Base-by-base conservation (phyloP, 768 basidiomycete species). In the Pleurotus djamor region DNA sequence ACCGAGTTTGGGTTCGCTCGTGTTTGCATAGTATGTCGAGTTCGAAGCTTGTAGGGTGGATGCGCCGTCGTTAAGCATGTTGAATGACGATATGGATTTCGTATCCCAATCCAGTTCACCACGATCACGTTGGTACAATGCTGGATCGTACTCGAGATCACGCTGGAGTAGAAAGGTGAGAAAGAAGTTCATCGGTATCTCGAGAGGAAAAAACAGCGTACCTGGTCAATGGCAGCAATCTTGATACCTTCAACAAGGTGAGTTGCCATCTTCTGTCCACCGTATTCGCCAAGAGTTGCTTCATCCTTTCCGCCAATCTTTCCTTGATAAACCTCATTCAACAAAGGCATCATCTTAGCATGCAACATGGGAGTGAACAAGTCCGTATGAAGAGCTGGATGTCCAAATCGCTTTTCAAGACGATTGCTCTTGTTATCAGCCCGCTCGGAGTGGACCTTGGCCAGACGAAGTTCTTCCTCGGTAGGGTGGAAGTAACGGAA, bases 341-440 rank as follows among this genome's bases (percentile, higher is more conserved):
- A 76, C 21, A 94, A 75, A 5, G 83, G 87, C 83, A 91, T 87
- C 89, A 93, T 90, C 71, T 86, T 88, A 62, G 88, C 86, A 65
- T 93, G 92, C 52, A 94, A 71, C 90, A 92, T 91, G 0, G 91
- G 92, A 4, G 92, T 93, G 74, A 95, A 92, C 48, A 96, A 79
- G 56, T 96, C 93, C 10, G 83, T 74, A 64, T 94, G 86, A 49
- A 99, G 79, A 13, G 95, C 91, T 1, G 97, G 96, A 70, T 99
- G 97, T 1, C 96, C 92, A 74, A 98, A 99, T 33, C 96, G 88
- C 69, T 88, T 94, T 75, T 88, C 88, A 34, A 98, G 83, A 36
- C 90, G 83, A 68, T 89, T 82, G 57, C 88, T 81, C 38, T 80
- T 79, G 59, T 81, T 76, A 69, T 98, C 96, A 0, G 84, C 82